Evolutionary conservation across 192 early-diverging fungal species (phyloP), one percentile per base, ranked within the genome.

Genomic region (Cladochytrium replicatum): DNA sequence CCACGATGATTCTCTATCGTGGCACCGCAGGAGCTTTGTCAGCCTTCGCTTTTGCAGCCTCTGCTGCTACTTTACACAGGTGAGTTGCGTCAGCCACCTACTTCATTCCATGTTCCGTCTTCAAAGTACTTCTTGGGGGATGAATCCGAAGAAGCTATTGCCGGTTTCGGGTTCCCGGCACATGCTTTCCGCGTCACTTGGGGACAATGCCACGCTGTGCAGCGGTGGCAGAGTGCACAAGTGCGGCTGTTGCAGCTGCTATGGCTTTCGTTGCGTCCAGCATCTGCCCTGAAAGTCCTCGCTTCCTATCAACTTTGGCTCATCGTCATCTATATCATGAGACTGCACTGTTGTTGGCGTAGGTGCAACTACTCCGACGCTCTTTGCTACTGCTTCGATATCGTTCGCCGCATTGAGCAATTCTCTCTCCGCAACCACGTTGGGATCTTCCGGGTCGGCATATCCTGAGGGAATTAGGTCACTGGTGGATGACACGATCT

Each of bases 21-120:
- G 49, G 52, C 6, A 62, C 29, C n/a, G n/a, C n/a, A n/a, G n/a
- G n/a, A n/a, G n/a, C n/a, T n/a, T n/a, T n/a, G n/a, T n/a, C n/a
- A n/a, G n/a, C n/a, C 31, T 54, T 50, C 15, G 60, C 67, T 38
- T 75, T 75, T 8, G 64, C 41, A 2, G 68, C 63, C 50, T 54
- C 40, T 50, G 67, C 74, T 7, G 76, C 71, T n/a, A 54, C 52
- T 29, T 79, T 71, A 46, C 71, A 78, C 1, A 79, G 55, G 32
- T 74, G 4, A 7, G 71, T 71, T 4, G 68, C 58, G 3, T 25
- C 56, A 3, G 67, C 67, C 19, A 79, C 75, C 46, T 59, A 52
- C 51, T 77, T 79, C 72, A 34, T 50, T 72, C 75, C 75, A 79
- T n/a, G 76, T 78, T 4, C 76, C 76, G 46, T 78, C 75, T 8